phyloP scores from a whole-genome alignment of 495 filamentous ascomycete genomes.

The Penicillium paradoxum region DNA sequence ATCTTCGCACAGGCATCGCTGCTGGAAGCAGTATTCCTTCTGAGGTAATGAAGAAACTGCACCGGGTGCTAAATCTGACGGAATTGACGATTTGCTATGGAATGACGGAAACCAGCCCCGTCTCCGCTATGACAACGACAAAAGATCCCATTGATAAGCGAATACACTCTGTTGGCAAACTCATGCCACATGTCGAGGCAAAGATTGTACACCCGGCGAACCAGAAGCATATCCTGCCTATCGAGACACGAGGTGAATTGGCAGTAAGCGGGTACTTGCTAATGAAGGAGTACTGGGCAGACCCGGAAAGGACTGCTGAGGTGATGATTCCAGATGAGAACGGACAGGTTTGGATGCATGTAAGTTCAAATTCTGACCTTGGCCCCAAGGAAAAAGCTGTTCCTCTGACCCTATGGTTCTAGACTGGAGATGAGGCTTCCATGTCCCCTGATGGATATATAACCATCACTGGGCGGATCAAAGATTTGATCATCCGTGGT shows the following conservation, averaged over 20 bases:
- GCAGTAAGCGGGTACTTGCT: conserved; percentile 80
- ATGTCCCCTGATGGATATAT: conserved; percentile 70
- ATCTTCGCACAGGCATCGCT: conserved; percentile 85
- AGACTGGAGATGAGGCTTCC: conserved; percentile 85
- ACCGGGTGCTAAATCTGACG: conserved; percentile 68
- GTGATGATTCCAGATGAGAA: conserved; percentile 59
- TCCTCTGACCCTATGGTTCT: conserved; percentile 9
- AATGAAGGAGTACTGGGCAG: conserved; percentile 88
- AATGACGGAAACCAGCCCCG: conserved; percentile 97
- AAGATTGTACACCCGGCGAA: conserved; percentile 72
- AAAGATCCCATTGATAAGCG: conserved; percentile 76
- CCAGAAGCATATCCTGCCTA: conserved; percentile 50
- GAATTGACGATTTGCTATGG: conserved; percentile 96
- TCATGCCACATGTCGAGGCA: conserved; percentile 79
- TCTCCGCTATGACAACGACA: conserved; percentile 83
- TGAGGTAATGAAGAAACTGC: conserved; percentile 77
- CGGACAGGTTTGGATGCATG: conserved; percentile 67
- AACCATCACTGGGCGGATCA: conserved; percentile 71
- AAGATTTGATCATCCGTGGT: conserved; percentile 89
- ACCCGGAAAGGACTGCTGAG: conserved; percentile 61
- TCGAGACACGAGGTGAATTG: conserved; percentile 71
- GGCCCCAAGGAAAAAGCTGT: conserved; percentile 7
- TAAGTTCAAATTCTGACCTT: conserved; percentile 23
- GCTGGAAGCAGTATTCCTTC: conserved; percentile 80
- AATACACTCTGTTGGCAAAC: conserved; percentile 67